A percentile compares a stretch with the other conserved stretches of the same genome.
Conservation (phyloP, 805 yeast species). For the Saccharomycopsis sp. region DNA sequence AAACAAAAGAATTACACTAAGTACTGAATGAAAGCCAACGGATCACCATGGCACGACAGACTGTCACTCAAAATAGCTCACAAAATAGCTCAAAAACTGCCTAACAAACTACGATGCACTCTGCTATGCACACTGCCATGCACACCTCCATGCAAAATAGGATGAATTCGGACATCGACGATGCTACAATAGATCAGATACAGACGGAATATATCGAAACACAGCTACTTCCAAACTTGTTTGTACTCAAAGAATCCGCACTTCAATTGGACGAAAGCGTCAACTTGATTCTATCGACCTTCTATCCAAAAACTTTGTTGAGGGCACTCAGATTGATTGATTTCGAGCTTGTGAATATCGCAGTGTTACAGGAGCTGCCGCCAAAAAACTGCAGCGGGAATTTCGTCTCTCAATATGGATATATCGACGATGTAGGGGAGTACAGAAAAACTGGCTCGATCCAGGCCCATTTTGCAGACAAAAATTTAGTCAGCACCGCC, state of each 20-base stretch:
- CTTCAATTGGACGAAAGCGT: neutral
- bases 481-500: neutral
- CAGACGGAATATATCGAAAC: neutral
- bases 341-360: slow-evolving; percentile 3
- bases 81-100: too few species aligned
- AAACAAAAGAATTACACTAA: too few species aligned
- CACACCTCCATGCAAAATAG: too few species aligned
- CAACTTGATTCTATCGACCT: slow-evolving; percentile 1
- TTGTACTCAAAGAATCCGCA: neutral
- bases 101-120: too few species aligned
- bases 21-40: neutral
- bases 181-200: too few species aligned
- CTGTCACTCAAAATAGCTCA: neutral
- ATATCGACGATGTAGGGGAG: neutral
- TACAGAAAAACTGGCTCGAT: neutral
- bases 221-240: neutral
- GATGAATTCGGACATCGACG: too few species aligned
- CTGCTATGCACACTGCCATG: too few species aligned
- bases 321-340: slow-evolving; percentile 16
- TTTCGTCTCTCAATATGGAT: neutral
- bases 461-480: neutral
- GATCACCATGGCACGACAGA: neutral
- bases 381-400: neutral
- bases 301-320: slow-evolving; percentile 11
- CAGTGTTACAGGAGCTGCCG: neutral